Base-by-base conservation (phyloP, 2,329 filamentous ascomycete genomes). In the Trichoderma sp. region DNA sequence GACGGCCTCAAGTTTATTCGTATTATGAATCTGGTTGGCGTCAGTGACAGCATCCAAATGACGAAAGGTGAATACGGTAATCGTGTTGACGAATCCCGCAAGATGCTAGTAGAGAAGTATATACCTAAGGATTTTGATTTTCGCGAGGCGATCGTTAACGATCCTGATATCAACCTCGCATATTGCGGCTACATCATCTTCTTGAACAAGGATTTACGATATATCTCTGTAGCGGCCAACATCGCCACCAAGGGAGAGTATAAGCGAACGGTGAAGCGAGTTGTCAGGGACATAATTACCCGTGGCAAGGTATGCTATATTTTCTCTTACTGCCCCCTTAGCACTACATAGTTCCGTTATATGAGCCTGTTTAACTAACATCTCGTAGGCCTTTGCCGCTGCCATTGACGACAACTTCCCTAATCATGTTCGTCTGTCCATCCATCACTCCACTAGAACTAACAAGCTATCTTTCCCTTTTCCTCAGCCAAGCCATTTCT, bases 1-100 rank as follows among this genome's bases (percentile, higher is more conserved):
- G 56, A 59, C 10, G 35, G 56, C 22, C 56, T 59, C 17, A 59
- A 59, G 56, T 59, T 59, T 37, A 59, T 59, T 22, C 56, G 56
- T 17, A 59, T 59, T 15, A 59, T 59, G 56, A 59, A 59, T 22
- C 25, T 59, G 17, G 15, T 59, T 5, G 56, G 56, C 5, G 17
- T 59, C 2, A 59, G 35, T 8, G 56, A 59, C 19, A 59, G 56
- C 37, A 37, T 37, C 4, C 2, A 42, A 3, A 3, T 59, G 25
- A 59, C 56, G 5, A 45, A 59, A 10, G 56, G 45, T 9, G 56
- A 59, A 27, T 59, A 59, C n/a, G n/a, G 42, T 9, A 12, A 3
- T 8, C 39, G 56, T 22, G 56, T 59, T 17, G 56, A 59, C 5
- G 56, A 59, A 25, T 59, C 56, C 35, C 56, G 56, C 25, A 59